Percentiles rank a stretch among this genome's conserved stretches.
These are phyloP conservation scores for Candida pseudofarinosa DNA, from an alignment of 805 yeast species.

Conservation along the genomic window DNA sequence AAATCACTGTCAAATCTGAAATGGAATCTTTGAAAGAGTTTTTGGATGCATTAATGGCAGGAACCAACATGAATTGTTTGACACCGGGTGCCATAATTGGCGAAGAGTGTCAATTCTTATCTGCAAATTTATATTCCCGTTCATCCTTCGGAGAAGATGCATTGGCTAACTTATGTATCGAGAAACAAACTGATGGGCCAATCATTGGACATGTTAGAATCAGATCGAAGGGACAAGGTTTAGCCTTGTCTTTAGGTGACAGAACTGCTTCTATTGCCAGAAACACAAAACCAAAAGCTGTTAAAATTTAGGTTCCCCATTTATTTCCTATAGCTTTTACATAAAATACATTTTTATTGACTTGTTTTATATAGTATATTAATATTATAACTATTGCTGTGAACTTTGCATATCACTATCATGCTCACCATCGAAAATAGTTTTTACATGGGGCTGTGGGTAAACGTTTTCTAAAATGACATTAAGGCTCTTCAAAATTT, in stretches of 20 bases:
- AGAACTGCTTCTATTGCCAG: conserved; percentile 82
- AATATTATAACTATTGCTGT: not conserved
- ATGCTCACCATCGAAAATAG: not conserved
- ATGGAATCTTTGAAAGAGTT: conserved; percentile 68
- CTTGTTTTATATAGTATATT: not conserved
- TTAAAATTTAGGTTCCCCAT: conserved; percentile 5
- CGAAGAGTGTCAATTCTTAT: conserved; percentile 83
- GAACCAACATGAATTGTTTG: conserved; percentile 90
- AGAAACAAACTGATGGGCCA: conserved; percentile 67
- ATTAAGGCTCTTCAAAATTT: conserved; percentile 5
- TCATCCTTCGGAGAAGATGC: conserved; percentile 98
- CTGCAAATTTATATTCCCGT: conserved; percentile 89
- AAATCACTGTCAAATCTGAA: conserved; percentile 79
- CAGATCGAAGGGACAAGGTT: conserved; percentile 96
- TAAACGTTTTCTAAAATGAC: conserved; percentile 5
- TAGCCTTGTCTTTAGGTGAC: conserved; percentile 93
- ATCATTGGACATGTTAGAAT: conserved; percentile 93
- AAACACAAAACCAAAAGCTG: conserved; percentile 18
- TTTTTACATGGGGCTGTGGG: not conserved
- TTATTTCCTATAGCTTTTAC: not conserved
- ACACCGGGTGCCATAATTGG: conserved; percentile 91
- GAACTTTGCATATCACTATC: not conserved
- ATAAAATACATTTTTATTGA: not conserved
- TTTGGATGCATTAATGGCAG: conserved; percentile 67
- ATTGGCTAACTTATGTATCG: conserved; percentile 90